These are phyloP conservation scores for Raphanus sativus DNA, from an alignment of 345 rosid genomes.

Conservation along the genomic window DNA sequence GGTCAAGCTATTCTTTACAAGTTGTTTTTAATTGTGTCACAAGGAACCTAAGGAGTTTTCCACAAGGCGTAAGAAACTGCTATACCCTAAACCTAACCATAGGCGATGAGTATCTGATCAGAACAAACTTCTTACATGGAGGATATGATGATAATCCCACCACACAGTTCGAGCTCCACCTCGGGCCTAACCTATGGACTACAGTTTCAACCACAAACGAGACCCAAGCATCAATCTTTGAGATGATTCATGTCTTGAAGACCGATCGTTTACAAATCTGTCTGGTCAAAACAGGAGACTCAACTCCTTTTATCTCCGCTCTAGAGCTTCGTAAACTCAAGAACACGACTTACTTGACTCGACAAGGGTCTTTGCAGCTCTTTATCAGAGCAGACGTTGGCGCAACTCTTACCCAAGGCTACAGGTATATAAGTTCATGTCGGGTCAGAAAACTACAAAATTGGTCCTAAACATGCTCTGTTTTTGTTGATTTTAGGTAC, in stretches of 20 bases:
- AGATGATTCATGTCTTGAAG: constrained; percentile 45
- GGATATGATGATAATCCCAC: constrained; percentile 43
- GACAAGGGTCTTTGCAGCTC: constrained; percentile 35
- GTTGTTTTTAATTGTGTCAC: background rate
- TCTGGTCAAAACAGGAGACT: constrained; percentile 47
- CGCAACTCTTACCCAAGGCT: constrained; percentile 8
- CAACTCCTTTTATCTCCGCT: constrained; percentile 53
- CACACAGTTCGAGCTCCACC: constrained; percentile 45
- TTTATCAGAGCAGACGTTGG: constrained; percentile 36
- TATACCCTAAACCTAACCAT: constrained; percentile 41
- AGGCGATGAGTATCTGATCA: constrained; percentile 46
- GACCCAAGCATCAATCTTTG: background rate
- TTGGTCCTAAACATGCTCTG: background rate
- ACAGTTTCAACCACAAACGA: constrained; percentile 35
- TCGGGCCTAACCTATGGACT: constrained; percentile 52
- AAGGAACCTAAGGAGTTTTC: constrained; percentile 43
- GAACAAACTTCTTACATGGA: constrained; percentile 47
- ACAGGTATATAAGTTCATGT: constrained; percentile 39
- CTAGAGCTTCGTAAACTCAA: constrained; percentile 50
- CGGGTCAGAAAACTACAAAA: background rate
- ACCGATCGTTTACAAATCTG: constrained; percentile 46
- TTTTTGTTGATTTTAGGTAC: constrained; percentile 38
- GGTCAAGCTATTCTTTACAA: background rate
- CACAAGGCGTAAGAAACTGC: constrained; percentile 47
- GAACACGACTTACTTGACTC: constrained; percentile 27